A percentile compares a stretch with the other conserved stretches of the same genome.
phyloP scores from a whole-genome alignment of 2,329 filamentous ascomycete genomes.

The Stachybotrys chlorohalonatus region DNA sequence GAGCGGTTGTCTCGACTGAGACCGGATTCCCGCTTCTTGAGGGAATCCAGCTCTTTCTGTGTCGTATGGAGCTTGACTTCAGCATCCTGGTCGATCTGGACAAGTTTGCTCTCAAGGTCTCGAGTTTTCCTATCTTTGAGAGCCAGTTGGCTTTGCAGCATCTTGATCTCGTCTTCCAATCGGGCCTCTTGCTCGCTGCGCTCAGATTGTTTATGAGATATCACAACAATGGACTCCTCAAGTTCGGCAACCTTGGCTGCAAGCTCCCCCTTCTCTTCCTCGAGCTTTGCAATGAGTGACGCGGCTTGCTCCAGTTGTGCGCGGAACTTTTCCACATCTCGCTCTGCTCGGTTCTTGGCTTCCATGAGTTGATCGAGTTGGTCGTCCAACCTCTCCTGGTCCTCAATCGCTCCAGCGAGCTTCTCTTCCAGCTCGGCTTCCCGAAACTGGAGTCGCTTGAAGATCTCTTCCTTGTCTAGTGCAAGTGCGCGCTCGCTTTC shows the following conservation, averaged over 20 bases:
- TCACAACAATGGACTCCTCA: constrained; percentile 60
- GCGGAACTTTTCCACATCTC: constrained; percentile 70
- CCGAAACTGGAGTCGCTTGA: constrained; percentile 87
- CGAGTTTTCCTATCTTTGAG: constrained; percentile 85
- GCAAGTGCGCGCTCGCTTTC: constrained; percentile 95
- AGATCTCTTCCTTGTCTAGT: constrained; percentile 97
- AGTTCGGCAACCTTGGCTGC: constrained; percentile 58
- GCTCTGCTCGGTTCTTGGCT: constrained; percentile 81
- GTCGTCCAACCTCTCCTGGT: constrained; percentile 89
- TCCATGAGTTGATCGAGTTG: constrained; percentile 83
- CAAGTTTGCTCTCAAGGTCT: constrained; percentile 75
- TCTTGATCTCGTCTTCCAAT: constrained; percentile 75
- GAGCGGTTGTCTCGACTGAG: constrained; percentile 72
- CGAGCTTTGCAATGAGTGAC: constrained; percentile 73
- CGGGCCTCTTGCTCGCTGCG: constrained; percentile 67
- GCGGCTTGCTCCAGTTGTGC: constrained; percentile 87
- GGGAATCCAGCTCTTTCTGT: constrained; percentile 69
- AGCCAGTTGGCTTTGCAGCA: constrained; percentile 82
- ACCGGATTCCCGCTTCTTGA: constrained; percentile 66
- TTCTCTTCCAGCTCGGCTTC: constrained; percentile 91
- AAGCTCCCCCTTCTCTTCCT: constrained; percentile 75
- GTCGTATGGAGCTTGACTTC: constrained; percentile 74
- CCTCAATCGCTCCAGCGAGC: constrained; percentile 80
- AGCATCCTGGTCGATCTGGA: constrained; percentile 80
- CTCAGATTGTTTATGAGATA: constrained; percentile 62